These are phyloP conservation scores for Triticum monococcum DNA, from an alignment of 176 grass and related monocot species.

Conservation along the genomic window DNA sequence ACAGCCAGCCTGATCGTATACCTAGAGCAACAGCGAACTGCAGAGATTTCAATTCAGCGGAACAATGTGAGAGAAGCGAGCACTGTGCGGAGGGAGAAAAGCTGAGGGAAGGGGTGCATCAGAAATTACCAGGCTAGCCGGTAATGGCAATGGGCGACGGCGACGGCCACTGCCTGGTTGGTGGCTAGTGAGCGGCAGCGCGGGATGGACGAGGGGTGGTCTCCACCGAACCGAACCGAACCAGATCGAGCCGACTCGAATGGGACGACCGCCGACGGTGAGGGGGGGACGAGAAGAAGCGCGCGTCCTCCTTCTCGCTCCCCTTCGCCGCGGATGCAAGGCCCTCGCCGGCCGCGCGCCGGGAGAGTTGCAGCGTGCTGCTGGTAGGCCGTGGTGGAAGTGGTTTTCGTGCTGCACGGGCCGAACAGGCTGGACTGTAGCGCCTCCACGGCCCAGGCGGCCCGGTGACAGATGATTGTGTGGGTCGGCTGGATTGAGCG, in stretches of 20 bases:
- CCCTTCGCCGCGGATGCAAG: background rate
- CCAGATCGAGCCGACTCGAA: background rate
- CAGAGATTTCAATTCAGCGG: background rate
- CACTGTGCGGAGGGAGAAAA: background rate
- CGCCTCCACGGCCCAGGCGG: no score
- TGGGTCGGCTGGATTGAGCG: no score
- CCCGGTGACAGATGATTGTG: no score
- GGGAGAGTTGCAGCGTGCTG: background rate
- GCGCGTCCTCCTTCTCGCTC: background rate
- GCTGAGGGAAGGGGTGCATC: background rate
- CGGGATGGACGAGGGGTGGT: background rate
- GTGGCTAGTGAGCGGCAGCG: background rate
- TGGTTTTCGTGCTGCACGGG: no score
- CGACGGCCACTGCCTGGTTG: background rate
- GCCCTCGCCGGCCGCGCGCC: no score
- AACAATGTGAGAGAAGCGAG: background rate
- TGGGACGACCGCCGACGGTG: background rate
- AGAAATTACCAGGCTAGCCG: background rate
- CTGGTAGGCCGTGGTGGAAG: no score
- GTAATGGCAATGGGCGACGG: background rate
- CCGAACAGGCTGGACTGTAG: no score
- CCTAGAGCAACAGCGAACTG: background rate
- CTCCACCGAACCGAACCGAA: background rate
- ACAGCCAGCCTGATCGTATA: background rate
- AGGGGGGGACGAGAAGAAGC: background rate